These are phyloP conservation scores for Boletus sp. DNA, from an alignment of 768 basidiomycete species.

Conservation along the genomic window DNA sequence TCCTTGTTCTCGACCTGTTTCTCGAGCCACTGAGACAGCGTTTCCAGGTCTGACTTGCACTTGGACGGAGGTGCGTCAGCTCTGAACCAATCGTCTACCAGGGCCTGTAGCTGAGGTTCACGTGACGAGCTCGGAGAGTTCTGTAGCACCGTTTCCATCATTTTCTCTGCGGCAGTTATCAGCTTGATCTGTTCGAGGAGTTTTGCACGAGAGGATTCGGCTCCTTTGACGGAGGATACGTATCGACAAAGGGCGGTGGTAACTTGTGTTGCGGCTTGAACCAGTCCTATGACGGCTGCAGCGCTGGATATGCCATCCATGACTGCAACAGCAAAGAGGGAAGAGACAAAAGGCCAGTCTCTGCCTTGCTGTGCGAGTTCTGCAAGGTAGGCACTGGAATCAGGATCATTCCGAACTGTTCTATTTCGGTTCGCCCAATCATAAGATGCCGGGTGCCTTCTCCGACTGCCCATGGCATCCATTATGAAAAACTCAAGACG, in stretches of 20 bases:
- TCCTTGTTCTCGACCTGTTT: no score
- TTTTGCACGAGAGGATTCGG: not conserved
- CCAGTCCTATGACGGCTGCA: not conserved
- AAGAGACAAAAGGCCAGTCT: not conserved
- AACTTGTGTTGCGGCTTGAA: not conserved
- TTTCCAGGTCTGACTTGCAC: no score
- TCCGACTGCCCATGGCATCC: no score
- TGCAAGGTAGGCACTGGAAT: not conserved
- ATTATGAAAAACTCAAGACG: no score
- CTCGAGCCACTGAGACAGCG: not conserved
- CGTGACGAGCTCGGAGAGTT: not conserved
- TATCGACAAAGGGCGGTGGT: not conserved
- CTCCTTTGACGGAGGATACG: not conserved
- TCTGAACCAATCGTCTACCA: not conserved
- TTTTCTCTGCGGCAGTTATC: not conserved
- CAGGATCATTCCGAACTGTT: not conserved
- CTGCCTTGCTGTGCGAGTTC: not conserved
- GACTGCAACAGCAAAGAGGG: not conserved
- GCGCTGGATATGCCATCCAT: not conserved
- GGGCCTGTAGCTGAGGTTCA: not conserved
- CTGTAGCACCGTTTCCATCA: not conserved
- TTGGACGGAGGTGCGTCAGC: no score
- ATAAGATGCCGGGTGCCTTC: no score
- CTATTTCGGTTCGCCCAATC: not conserved
- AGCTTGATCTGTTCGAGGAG: not conserved